phyloP scores from a whole-genome alignment of 371 early-diverging fungal species.

The Phascolomyces articulosus region DNA sequence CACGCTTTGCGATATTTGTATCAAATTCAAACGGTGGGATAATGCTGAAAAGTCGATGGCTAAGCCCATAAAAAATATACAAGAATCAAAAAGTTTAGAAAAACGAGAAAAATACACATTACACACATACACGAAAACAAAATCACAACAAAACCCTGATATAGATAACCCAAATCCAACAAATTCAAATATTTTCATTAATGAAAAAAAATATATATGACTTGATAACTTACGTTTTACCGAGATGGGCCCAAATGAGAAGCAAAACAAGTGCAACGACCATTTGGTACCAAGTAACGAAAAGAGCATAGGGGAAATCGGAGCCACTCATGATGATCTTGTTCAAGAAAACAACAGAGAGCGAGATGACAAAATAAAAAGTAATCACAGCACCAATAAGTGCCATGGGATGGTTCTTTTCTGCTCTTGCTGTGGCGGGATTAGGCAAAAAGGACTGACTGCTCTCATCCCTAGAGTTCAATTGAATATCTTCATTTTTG shows the following conservation, averaged over 20 bases:
- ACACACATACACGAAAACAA: neutral
- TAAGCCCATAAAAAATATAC: constrained; percentile 15
- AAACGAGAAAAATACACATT: neutral
- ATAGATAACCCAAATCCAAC: neutral
- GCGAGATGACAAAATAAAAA: constrained; percentile 72
- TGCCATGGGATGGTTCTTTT: constrained; percentile 50
- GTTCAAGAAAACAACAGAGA: constrained; percentile 78
- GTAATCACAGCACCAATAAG: constrained; percentile 62
- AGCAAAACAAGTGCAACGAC: constrained; percentile 66
- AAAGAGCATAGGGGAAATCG: constrained; percentile 72
- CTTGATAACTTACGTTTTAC: constrained; percentile 53
- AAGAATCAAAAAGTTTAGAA: neutral
- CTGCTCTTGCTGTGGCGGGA: constrained; percentile 45
- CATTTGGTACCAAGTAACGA: constrained; percentile 73
- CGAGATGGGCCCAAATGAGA: constrained; percentile 62
- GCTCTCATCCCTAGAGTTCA: neutral
- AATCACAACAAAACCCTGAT: neutral
- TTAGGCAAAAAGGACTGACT: constrained; percentile 56
- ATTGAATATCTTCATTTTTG: neutral
- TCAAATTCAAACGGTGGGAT: constrained; percentile 76
- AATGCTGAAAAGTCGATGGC: constrained; percentile 59
- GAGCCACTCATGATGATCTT: constrained; percentile 72
- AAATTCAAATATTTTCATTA: no score
- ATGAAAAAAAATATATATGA: no score
- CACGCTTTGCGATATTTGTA: constrained; percentile 52